phyloP scores from a whole-genome alignment of 345 rosid species.

The Euphorbia peplus region DNA sequence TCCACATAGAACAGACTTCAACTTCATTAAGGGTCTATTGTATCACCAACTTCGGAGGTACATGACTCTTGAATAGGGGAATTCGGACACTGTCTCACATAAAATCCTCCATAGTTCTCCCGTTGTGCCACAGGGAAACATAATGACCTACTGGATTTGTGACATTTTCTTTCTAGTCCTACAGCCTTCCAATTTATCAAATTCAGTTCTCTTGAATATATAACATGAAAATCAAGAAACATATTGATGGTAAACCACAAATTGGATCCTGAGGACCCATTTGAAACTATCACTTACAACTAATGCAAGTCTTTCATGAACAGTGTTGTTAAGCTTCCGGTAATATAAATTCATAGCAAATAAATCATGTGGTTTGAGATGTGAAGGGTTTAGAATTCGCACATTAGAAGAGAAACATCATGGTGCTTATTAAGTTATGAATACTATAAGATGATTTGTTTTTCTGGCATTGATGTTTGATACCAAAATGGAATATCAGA shows the following conservation, averaged over 20 bases:
- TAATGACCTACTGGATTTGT: too few species aligned
- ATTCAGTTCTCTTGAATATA: neutral
- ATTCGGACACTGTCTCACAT: too few species aligned
- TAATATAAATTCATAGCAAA: neutral
- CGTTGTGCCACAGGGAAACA: too few species aligned
- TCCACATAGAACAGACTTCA: too few species aligned
- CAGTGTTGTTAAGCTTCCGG: neutral
- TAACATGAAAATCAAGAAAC: neutral
- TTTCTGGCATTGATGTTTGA: neutral
- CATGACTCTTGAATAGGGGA: too few species aligned
- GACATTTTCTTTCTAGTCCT: neutral
- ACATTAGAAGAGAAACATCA: neutral
- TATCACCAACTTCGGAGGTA: too few species aligned
- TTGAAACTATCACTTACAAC: neutral
- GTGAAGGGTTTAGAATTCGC: neutral
- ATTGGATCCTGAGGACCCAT: neutral
- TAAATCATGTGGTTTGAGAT: neutral
- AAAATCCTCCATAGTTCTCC: too few species aligned
- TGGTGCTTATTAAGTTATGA: neutral
- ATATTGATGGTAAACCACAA: neutral
- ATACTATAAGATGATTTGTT: neutral
- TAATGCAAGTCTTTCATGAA: neutral
- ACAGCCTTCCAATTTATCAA: neutral
- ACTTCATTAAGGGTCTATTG: too few species aligned
- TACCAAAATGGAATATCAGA: neutral